Conservation (phyloP, 768 basidiomycete species). For the Saitozyma podzolica region DNA sequence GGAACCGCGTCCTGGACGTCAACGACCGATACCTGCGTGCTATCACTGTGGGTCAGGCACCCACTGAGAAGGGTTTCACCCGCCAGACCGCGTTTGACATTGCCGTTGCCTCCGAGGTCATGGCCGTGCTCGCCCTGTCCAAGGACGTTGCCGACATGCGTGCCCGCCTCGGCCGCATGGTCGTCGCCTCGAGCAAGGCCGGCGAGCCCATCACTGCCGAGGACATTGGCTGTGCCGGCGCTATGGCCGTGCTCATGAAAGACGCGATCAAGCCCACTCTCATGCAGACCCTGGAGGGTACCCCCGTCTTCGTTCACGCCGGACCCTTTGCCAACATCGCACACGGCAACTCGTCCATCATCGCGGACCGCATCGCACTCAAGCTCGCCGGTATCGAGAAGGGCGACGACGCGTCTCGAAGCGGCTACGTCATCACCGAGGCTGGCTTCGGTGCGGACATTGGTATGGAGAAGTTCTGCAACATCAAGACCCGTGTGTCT, state of each 20-base stretch:
- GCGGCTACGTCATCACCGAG: conserved; percentile 95
- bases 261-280: conserved; percentile 98
- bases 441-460: conserved; percentile 99
- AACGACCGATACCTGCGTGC: conserved; percentile 96
- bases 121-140: conserved; percentile 93
- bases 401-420: conserved; percentile 75
- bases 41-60: conserved; percentile 84
- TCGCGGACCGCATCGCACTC: conserved; percentile 94
- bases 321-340: conserved; percentile 99
- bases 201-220: conserved; percentile 94
- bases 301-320: conserved; percentile 97
- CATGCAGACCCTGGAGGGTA: conserved; percentile 98
- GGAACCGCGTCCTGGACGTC: conserved; percentile 93
- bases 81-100: conserved; percentile 94
- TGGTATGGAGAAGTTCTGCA: conserved; percentile 83
- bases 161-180: conserved; percentile 80
- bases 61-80: conserved; percentile 85
- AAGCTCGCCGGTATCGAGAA: conserved; percentile 95
- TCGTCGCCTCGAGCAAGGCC: conserved; percentile 86
- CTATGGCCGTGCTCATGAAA: conserved; percentile 95
- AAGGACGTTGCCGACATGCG: conserved; percentile 89
- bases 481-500: conserved; percentile 95
- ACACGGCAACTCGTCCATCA: conserved; percentile 93
- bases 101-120: conserved; percentile 92
- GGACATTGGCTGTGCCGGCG: conserved; percentile 91